Conservation (phyloP, 73 alveolate species). For the Tetrahymena borealis region DNA sequence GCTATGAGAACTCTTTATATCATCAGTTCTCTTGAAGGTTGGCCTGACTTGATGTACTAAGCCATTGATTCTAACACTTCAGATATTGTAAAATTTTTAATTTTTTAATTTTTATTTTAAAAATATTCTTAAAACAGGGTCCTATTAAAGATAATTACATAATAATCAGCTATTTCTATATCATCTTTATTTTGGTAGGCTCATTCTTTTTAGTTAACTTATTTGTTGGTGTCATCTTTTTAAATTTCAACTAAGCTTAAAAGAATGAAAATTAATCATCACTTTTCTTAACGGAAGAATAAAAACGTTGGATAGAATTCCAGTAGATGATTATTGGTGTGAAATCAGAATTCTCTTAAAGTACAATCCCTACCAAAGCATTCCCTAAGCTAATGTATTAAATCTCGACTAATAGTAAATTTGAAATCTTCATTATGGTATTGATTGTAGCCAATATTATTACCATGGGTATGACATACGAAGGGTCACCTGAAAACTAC, state of each 20-base stretch:
- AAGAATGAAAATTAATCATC: constrained; percentile 48
- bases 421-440: constrained; percentile 73
- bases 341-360: constrained; percentile 52
- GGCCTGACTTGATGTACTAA: constrained; percentile 85
- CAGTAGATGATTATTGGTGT: constrained; percentile 41
- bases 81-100: background rate
- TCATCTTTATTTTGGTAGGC: constrained; percentile 75
- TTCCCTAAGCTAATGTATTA: constrained; percentile 21
- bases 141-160: constrained; percentile 28
- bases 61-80: constrained; percentile 44
- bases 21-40: constrained; percentile 79
- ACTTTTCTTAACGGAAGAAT: constrained; percentile 32
- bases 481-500: constrained; percentile 54
- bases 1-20: constrained; percentile 78
- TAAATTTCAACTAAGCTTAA: constrained; percentile 76
- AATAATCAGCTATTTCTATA: constrained; percentile 46
- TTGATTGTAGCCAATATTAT: constrained; percentile 69
- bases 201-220: constrained; percentile 77
- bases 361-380: constrained; percentile 41
- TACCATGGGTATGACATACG: constrained; percentile 73
- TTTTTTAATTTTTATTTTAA: background rate
- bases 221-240: constrained; percentile 91
- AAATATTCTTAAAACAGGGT: background rate
- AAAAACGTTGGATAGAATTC: constrained; percentile 64
- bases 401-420: constrained; percentile 26